These are phyloP conservation scores for Kwoniella europaea DNA, from an alignment of 768 basidiomycete species.

Conservation along the genomic window DNA sequence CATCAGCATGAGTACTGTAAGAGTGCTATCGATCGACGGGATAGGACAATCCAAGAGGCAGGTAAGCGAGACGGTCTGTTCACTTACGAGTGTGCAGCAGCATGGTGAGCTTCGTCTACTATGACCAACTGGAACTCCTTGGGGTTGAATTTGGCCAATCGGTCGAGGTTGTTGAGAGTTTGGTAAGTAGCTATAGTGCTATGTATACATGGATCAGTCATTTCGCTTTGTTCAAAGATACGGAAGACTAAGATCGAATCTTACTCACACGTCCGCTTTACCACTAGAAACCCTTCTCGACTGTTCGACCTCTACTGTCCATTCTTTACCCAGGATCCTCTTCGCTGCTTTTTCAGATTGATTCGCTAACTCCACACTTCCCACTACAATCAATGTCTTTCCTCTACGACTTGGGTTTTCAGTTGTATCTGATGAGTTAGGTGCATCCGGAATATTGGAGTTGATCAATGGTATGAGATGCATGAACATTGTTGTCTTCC, in stretches of 20 bases:
- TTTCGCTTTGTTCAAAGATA: no score
- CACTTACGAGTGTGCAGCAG: constrained; percentile 85
- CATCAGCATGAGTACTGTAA: constrained; percentile 2
- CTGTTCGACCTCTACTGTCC: constrained; percentile 91
- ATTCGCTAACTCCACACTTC: constrained; percentile 76
- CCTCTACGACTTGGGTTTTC: neutral
- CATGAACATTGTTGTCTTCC: constrained; percentile 91
- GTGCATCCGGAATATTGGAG: neutral
- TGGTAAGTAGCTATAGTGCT: constrained; percentile 60
- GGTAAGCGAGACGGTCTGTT: no score
- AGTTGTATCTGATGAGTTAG: neutral
- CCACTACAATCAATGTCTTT: constrained; percentile 78
- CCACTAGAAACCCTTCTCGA: constrained; percentile 77
- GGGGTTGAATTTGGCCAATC: constrained; percentile 78
- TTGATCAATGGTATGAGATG: constrained; percentile 72
- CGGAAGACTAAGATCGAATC: no score
- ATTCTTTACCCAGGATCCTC: constrained; percentile 67
- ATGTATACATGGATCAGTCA: no score
- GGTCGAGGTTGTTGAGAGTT: constrained; percentile 69
- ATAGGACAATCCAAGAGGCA: no score
- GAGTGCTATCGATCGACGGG: neutral
- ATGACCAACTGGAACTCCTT: constrained; percentile 72
- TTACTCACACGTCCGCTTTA: constrained; percentile 76
- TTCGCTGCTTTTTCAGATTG: constrained; percentile 79
- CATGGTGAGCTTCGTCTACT: constrained; percentile 94